Evolutionary conservation across 2,329 filamentous ascomycete genomes (phyloP).

Genomic region (Cladosporium cucumerinum): DNA sequence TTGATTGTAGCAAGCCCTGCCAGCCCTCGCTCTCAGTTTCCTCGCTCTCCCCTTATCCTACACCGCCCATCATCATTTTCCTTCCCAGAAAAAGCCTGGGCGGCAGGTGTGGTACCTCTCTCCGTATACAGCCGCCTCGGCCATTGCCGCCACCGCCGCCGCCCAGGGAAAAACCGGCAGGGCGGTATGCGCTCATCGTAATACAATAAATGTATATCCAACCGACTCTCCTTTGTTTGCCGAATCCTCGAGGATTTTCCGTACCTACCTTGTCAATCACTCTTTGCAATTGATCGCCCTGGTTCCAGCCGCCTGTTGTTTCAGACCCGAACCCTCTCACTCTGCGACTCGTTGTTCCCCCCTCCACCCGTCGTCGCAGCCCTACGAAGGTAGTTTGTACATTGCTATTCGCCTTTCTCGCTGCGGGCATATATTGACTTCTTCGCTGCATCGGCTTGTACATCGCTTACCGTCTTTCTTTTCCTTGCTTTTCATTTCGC

Average conservation of each 20-base stretch:
- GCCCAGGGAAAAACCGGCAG: not conserved
- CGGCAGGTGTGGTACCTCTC: not conserved
- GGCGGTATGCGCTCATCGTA: conserved; percentile 16
- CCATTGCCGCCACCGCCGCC: not conserved
- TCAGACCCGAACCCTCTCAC: not conserved
- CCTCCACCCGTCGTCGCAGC: not conserved
- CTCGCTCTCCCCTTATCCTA: not conserved
- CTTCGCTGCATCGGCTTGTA: not conserved
- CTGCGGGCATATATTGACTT: not conserved
- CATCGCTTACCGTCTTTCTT: not conserved
- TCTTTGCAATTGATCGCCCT: not conserved
- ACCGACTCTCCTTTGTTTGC: not conserved
- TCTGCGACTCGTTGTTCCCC: not conserved
- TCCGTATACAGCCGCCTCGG: conserved; percentile 9
- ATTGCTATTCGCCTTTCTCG: not conserved
- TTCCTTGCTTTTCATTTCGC: not conserved
- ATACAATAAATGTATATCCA: conserved; percentile 4
- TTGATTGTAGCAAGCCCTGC: not conserved
- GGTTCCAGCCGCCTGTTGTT: not conserved
- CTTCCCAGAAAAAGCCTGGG: not conserved
- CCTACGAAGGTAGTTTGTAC: not conserved
- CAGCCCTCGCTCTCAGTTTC: not conserved
- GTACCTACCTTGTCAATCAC: not conserved
- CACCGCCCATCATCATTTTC: not conserved
- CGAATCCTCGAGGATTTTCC: not conserved